These are phyloP conservation scores for Cladosporium sp. DNA, from an alignment of 2,329 filamentous ascomycete species.

Conservation along the genomic window DNA sequence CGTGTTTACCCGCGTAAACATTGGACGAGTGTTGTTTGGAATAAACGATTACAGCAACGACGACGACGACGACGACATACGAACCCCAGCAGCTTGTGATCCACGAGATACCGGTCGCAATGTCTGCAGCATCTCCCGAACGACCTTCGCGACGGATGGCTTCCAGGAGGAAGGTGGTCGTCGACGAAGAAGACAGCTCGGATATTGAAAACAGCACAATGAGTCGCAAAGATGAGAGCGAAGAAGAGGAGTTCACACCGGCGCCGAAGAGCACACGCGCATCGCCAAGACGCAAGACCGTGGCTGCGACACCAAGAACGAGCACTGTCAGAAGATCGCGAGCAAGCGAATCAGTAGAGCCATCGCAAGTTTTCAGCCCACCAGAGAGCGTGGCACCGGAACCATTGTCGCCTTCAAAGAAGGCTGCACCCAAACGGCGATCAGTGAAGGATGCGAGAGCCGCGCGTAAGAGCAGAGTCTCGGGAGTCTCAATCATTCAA, in stretches of 20 bases:
- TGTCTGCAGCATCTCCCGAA: slow-evolving; percentile 33
- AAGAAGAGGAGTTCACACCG: slow-evolving; percentile 72
- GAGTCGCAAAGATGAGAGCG: slow-evolving; percentile 49
- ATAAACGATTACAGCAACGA: neutral
- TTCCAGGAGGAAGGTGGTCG: slow-evolving; percentile 65
- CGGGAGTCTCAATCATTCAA: slow-evolving; percentile 33
- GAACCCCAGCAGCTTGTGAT: neutral
- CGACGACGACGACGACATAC: neutral
- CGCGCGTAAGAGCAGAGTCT: slow-evolving; percentile 35
- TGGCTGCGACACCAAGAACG: slow-evolving; percentile 46
- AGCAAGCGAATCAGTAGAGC: slow-evolving; percentile 50
- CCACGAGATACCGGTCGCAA: slow-evolving; percentile 7
- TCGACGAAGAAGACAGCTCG: slow-evolving; percentile 61
- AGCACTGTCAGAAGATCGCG: slow-evolving; percentile 42
- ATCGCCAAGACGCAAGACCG: slow-evolving; percentile 50
- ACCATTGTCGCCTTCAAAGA: slow-evolving; percentile 53
- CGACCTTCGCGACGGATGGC: slow-evolving; percentile 58
- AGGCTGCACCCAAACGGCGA: slow-evolving; percentile 64
- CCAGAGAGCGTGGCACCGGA: slow-evolving; percentile 49
- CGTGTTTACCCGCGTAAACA: slow-evolving; percentile 7
- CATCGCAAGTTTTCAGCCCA: slow-evolving; percentile 58
- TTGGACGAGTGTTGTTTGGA: slow-evolving; percentile 4
- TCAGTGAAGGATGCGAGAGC: slow-evolving; percentile 48
- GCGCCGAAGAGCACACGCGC: slow-evolving; percentile 59
- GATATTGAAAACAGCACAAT: slow-evolving; percentile 56